These are phyloP conservation scores for Arabis alpina DNA, from an alignment of 345 rosid genomes.

Conservation along the genomic window DNA sequence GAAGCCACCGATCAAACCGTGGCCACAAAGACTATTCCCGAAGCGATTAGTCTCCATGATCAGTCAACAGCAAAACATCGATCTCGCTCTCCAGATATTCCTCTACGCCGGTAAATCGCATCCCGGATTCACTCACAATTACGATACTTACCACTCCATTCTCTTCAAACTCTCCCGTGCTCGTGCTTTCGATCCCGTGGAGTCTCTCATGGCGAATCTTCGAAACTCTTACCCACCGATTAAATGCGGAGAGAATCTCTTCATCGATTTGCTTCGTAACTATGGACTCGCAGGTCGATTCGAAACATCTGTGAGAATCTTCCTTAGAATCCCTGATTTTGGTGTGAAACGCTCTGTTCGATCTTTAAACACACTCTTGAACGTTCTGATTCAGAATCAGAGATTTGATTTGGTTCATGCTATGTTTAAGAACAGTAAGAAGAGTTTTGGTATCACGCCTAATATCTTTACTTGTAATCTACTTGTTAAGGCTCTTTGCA, in stretches of 20 bases:
- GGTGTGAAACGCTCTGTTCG: slow-evolving; percentile 69
- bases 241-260: slow-evolving; percentile 75
- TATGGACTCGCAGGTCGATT: slow-evolving; percentile 80
- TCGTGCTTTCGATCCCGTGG: slow-evolving; percentile 72
- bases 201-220: slow-evolving; percentile 63
- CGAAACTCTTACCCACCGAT: slow-evolving; percentile 47
- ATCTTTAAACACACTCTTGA: slow-evolving; percentile 78
- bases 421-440: slow-evolving; percentile 57
- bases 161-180: slow-evolving; percentile 82
- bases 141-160: slow-evolving; percentile 77
- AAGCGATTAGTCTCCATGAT: slow-evolving; percentile 80
- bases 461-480: slow-evolving; percentile 78
- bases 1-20: slow-evolving; percentile 79
- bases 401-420: slow-evolving; percentile 61
- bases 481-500: slow-evolving; percentile 69
- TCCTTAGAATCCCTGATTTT: slow-evolving; percentile 61
- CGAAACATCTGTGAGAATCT: slow-evolving; percentile 55
- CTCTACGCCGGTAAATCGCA: slow-evolving; percentile 78
- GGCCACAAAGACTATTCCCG: slow-evolving; percentile 84
- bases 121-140: slow-evolving; percentile 64
- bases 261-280: slow-evolving; percentile 67
- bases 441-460: slow-evolving; percentile 61
- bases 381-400: slow-evolving; percentile 72
- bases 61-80: slow-evolving; percentile 74
- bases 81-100: slow-evolving; percentile 90